A percentile compares a stretch with the other conserved stretches of the same genome.
phyloP scores from a whole-genome alignment of 441 rosid species.

The Adansonia gregorii region DNA sequence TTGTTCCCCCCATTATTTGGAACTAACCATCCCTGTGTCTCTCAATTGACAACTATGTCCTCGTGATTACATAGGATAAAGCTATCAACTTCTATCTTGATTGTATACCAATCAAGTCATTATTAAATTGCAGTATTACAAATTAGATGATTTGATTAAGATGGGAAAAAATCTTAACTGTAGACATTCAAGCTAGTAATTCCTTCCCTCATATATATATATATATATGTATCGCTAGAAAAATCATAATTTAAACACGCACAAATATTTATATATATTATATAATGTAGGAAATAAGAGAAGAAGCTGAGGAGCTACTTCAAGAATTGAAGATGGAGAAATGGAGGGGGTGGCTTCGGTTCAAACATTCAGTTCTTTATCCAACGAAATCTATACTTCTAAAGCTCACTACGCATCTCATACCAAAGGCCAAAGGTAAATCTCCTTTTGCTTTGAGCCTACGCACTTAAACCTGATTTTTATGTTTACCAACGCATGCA shows the following conservation, averaged over 20 bases:
- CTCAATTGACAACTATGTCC: neutral
- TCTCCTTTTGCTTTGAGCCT: neutral
- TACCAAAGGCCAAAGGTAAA: constrained; percentile 48
- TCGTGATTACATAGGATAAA: neutral
- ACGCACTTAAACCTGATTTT: neutral
- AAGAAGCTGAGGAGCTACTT: constrained; percentile 3
- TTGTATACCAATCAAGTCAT: neutral
- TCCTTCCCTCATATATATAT: neutral
- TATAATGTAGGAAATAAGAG: constrained; percentile 21
- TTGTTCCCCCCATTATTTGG: neutral
- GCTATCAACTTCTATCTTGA: neutral
- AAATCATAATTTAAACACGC: too few species aligned
- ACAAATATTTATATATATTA: constrained; percentile 29
- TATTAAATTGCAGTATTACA: neutral
- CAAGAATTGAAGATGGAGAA: constrained; percentile 37
- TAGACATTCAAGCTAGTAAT: neutral
- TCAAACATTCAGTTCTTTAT: constrained; percentile 39
- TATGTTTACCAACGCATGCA: neutral
- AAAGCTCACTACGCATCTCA: constrained; percentile 42
- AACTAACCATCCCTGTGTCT: neutral
- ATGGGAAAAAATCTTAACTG: neutral
- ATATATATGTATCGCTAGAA: neutral
- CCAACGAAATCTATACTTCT: constrained; percentile 41
- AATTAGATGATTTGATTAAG: neutral
- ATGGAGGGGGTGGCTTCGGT: constrained; percentile 44